phyloP scores from a whole-genome alignment of 2,329 filamentous ascomycete genomes.

The Cercospora sp. region DNA sequence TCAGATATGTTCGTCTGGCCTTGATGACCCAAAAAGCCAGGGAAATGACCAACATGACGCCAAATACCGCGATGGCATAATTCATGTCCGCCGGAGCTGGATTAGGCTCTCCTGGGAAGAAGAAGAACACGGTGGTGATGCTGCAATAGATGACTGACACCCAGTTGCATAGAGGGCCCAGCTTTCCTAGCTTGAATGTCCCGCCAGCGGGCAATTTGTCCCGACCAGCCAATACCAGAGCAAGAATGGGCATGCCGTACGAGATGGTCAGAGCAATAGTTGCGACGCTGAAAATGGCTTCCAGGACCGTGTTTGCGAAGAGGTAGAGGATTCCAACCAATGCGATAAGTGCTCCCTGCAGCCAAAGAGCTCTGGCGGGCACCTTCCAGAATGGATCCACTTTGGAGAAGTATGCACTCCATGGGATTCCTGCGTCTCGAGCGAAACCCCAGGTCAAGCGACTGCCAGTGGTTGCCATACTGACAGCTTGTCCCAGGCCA shows the following conservation, averaged over 20 bases:
- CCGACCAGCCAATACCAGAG: constrained; percentile 50
- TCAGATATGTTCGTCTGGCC: constrained; percentile 45
- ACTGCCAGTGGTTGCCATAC: constrained; percentile 47
- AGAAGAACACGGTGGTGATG: constrained; percentile 57
- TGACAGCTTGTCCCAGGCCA: constrained; percentile 56
- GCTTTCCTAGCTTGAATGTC: constrained; percentile 49
- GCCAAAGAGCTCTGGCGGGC: constrained; percentile 55
- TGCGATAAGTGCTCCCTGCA: constrained; percentile 50
- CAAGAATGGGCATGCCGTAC: constrained; percentile 43
- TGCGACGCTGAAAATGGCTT: constrained; percentile 47
- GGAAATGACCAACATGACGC: constrained; percentile 55
- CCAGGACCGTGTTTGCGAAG: constrained; percentile 45
- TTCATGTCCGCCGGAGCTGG: constrained; percentile 56
- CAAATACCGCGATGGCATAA: constrained; percentile 59
- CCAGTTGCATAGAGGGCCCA: constrained; percentile 37
- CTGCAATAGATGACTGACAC: constrained; percentile 54
- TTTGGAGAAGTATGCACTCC: constrained; percentile 34
- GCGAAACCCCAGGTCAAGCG: constrained; percentile 35
- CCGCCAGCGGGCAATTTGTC: constrained; percentile 51
- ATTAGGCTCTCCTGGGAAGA: constrained; percentile 52
- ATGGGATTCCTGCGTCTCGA: constrained; percentile 32
- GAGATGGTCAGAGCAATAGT: constrained; percentile 46
- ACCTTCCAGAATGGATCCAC: constrained; percentile 54
- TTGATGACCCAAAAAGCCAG: constrained; percentile 54
- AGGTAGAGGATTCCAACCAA: constrained; percentile 54